A percentile compares a stretch with the other conserved stretches of the same genome.
These are phyloP conservation scores for Gossypium longicalyx DNA, from an alignment of 345 rosid genomes.

Conservation along the genomic window DNA sequence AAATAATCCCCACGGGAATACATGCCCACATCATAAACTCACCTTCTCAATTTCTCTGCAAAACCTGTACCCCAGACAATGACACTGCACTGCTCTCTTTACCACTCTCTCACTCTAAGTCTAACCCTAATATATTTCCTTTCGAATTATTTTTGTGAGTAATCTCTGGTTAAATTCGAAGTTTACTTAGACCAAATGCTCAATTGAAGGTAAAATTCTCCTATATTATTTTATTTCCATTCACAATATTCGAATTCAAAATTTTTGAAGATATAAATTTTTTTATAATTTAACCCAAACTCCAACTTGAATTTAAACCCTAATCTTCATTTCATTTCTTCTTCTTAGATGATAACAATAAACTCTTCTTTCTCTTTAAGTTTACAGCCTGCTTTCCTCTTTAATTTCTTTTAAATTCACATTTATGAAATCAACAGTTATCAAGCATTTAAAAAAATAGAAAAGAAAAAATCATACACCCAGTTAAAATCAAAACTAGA, in stretches of 20 bases:
- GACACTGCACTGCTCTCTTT: slow-evolving; percentile 40
- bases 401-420: background rate
- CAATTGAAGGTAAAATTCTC: no score
- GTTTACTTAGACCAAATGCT: no score
- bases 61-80: slow-evolving; percentile 30
- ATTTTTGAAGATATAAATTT: no score
- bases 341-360: background rate
- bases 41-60: slow-evolving; percentile 26
- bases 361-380: slow-evolving; percentile 1
- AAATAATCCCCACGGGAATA: slow-evolving; percentile 45
- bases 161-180: no score
- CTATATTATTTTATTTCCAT: no score
- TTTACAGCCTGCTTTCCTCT: slow-evolving; percentile 13
- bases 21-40: slow-evolving; percentile 22
- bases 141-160: no score
- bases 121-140: slow-evolving; percentile 1
- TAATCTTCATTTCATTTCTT: background rate
- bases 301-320: no score
- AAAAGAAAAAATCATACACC: slow-evolving; percentile 7
- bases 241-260: no score
- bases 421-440: background rate
- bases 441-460: slow-evolving; percentile 8
- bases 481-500: slow-evolving; percentile 14
- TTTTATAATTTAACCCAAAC: no score
- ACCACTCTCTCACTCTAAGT: slow-evolving; percentile 15